Conservation (phyloP, 2,329 filamentous ascomycete genomes). For the Xylaria arbuscula region DNA sequence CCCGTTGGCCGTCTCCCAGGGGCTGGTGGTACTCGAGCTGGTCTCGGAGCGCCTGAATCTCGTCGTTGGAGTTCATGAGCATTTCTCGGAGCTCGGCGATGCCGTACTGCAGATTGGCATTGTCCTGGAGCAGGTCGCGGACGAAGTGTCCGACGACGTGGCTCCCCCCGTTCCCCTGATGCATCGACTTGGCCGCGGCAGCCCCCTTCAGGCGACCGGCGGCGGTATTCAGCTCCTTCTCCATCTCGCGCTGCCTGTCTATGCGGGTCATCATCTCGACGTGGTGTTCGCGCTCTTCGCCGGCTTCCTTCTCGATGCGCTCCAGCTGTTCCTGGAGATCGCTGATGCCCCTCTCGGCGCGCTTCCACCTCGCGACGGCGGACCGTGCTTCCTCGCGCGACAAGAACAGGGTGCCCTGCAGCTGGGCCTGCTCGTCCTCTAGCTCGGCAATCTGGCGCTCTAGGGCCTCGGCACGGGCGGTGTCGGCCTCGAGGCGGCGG, state of each 20-base stretch:
- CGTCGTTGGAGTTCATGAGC: constrained; percentile 90
- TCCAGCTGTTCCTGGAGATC: constrained; percentile 90
- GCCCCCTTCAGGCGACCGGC: constrained; percentile 84
- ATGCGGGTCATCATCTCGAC: constrained; percentile 83
- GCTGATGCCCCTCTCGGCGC: constrained; percentile 81
- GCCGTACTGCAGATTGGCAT: constrained; percentile 90
- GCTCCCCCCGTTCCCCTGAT: constrained; percentile 67
- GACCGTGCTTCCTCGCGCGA: constrained; percentile 81
- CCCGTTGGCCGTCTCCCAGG: constrained; percentile 57
- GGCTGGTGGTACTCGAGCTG: constrained; percentile 85
- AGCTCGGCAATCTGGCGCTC: constrained; percentile 83
- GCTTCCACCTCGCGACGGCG: constrained; percentile 84
- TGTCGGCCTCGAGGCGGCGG: constrained; percentile 77
- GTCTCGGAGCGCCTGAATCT: constrained; percentile 87
- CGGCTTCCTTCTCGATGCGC: constrained; percentile 84
- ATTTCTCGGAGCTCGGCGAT: constrained; percentile 92
- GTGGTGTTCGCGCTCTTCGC: constrained; percentile 83
- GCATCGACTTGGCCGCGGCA: constrained; percentile 75
- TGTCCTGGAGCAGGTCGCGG: constrained; percentile 93
- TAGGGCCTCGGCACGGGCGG: constrained; percentile 78
- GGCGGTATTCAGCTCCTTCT: constrained; percentile 82
- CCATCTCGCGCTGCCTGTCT: constrained; percentile 84
- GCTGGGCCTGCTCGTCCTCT: constrained; percentile 80
- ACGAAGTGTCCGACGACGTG: constrained; percentile 95
- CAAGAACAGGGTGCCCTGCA: constrained; percentile 74